Evolutionary conservation across 805 yeast genomes (phyloP).

Genomic region (Wickerhamomyces sydowiorum): DNA sequence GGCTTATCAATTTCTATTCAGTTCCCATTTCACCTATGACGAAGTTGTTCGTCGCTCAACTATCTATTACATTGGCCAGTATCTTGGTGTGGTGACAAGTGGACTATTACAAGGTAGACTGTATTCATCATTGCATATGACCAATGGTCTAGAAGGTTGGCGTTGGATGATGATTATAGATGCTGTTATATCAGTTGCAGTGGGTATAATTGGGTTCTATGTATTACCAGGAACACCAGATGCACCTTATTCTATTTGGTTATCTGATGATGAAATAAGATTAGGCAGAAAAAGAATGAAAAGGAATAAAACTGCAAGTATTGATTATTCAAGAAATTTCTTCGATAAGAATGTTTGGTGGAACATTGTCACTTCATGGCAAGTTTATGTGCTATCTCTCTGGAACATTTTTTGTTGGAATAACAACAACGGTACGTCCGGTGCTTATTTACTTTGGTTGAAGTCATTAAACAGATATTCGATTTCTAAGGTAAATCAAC

Average conservation of each 20-base stretch:
- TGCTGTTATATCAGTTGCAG: constrained; percentile 53
- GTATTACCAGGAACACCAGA: constrained; percentile 62
- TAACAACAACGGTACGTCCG: constrained; percentile 41
- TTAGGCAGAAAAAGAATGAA: constrained; percentile 41
- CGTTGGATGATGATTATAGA: constrained; percentile 65
- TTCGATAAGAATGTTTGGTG: constrained; percentile 46
- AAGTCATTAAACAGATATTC: constrained; percentile 34
- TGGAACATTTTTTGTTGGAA: constrained; percentile 57
- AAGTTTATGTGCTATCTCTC: constrained; percentile 45
- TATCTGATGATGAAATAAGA: constrained; percentile 50
- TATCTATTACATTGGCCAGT: constrained; percentile 56
- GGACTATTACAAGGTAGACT: constrained; percentile 53
- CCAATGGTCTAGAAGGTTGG: constrained; percentile 50
- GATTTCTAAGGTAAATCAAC: constrained; percentile 33
- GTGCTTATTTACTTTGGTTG: constrained; percentile 42
- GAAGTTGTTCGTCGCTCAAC: constrained; percentile 62
- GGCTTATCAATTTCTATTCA: constrained; percentile 52
- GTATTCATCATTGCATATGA: constrained; percentile 34
- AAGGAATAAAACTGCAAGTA: constrained; percentile 28
- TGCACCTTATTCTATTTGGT: constrained; percentile 43
- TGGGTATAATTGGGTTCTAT: constrained; percentile 52
- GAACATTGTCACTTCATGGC: constrained; percentile 49
- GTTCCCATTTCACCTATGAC: constrained; percentile 50
- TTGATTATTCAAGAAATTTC: constrained; percentile 21
- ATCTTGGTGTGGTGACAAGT: constrained; percentile 53